Conservation (phyloP, 2,329 filamentous ascomycete species). For the Scedosporium boydii region DNA sequence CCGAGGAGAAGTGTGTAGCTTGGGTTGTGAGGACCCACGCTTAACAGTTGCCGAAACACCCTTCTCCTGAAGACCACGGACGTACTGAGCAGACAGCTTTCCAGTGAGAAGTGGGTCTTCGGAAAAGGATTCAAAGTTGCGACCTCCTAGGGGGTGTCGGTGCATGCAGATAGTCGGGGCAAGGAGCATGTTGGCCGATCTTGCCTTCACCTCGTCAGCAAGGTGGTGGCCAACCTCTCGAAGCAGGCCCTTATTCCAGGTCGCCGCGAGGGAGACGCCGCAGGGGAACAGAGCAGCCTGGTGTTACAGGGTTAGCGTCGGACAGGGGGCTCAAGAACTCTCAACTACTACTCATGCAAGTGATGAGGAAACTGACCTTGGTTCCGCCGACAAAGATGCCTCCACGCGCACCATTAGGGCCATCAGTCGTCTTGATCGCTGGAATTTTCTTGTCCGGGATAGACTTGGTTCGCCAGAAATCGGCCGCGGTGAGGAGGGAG, state of each 20-base stretch:
- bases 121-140: constrained; percentile 81
- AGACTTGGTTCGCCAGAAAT: constrained; percentile 61
- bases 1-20: neutral
- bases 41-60: constrained; percentile 72
- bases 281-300: constrained; percentile 72
- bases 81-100: constrained; percentile 61
- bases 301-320: constrained; percentile 7
- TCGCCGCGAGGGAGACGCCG: constrained; percentile 67
- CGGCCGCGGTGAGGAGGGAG: constrained; percentile 49
- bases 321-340: neutral
- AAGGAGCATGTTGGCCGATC: constrained; percentile 64
- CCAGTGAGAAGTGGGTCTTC: constrained; percentile 74
- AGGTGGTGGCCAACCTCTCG: constrained; percentile 61
- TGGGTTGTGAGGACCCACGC: constrained; percentile 33
- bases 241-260: constrained; percentile 66
- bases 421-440: constrained; percentile 57
- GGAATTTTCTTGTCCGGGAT: constrained; percentile 55
- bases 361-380: constrained; percentile 31
- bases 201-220: constrained; percentile 61
- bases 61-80: constrained; percentile 63
- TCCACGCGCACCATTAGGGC: constrained; percentile 60
- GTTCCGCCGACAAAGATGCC: constrained; percentile 60
- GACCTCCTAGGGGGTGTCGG: constrained; percentile 70
- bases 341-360: neutral
- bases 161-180: constrained; percentile 77